Conservation (phyloP, 2,329 filamentous ascomycete species). For the Talaromyces rugulosus region DNA sequence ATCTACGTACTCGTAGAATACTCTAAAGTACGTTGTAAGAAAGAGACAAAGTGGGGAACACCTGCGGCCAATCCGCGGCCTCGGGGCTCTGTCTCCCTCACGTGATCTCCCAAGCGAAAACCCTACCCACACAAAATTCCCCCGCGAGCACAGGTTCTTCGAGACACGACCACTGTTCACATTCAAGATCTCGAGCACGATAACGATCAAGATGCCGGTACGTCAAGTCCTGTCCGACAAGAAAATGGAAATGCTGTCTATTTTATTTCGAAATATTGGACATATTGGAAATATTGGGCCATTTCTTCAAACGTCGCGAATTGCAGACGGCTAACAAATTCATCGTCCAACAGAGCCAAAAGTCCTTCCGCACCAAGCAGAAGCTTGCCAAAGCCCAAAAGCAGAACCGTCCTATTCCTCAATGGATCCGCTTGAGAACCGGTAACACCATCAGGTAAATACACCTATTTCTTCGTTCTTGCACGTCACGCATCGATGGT, state of each 20-base stretch:
- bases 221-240: constrained; percentile 16
- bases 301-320: neutral
- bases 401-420: constrained; percentile 99
- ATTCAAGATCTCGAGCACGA: constrained; percentile 37
- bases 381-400: constrained; percentile 99
- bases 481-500: neutral
- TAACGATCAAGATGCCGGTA: constrained; percentile 55
- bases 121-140: constrained; percentile 39
- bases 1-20: too few species aligned
- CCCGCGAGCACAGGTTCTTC: constrained; percentile 27
- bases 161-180: constrained; percentile 28
- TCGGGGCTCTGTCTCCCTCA: constrained; percentile 16
- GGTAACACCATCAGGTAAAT: constrained; percentile 98
- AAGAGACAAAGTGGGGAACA: neutral
- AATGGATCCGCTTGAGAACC: constrained; percentile 99
- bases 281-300: neutral
- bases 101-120: constrained; percentile 37
- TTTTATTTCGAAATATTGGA: neutral
- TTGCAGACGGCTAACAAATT: neutral
- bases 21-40: too few species aligned
- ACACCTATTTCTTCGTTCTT: neutral
- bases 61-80: neutral
- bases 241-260: neutral
- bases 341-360: constrained; percentile 72
- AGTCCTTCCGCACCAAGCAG: constrained; percentile 99